Conservation (phyloP, 805 yeast species). For the Metschnikowia continentalis region DNA sequence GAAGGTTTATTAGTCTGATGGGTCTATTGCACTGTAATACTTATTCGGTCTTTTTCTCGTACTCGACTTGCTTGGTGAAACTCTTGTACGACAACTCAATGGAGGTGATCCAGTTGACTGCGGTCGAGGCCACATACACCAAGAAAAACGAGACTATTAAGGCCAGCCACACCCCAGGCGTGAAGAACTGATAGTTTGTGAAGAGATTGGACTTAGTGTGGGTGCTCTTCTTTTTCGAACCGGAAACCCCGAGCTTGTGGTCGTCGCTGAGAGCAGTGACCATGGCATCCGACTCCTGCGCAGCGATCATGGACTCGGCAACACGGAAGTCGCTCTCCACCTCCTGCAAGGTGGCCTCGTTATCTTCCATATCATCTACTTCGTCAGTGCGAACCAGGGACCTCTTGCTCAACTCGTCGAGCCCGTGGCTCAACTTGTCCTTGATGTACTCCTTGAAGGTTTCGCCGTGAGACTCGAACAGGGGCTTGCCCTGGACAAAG, state of each 20-base stretch:
- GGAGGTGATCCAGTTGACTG: conserved; percentile 67
- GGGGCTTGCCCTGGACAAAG: conserved; percentile 31
- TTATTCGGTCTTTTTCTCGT: conserved; percentile 45
- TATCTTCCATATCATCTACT: conserved; percentile 2
- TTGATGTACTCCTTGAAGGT: conserved; percentile 22
- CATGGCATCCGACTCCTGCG: conserved; percentile 22
- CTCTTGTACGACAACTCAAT: conserved; percentile 78
- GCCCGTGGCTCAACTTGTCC: conserved; percentile 22
- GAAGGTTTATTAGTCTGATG: not conserved
- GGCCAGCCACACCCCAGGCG: conserved; percentile 78
- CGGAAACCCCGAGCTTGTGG: not conserved
- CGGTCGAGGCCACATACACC: conserved; percentile 51
- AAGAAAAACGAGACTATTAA: conserved; percentile 62
- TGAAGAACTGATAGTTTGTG: conserved; percentile 63
- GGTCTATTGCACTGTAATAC: not conserved
- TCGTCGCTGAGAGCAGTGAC: conserved; percentile 21
- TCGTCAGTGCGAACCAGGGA: conserved; percentile 7
- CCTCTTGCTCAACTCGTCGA: conserved; percentile 20
- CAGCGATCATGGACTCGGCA: conserved; percentile 30
- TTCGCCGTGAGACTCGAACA: conserved; percentile 21
- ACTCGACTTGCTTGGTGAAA: conserved; percentile 64
- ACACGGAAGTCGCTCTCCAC: conserved; percentile 30
- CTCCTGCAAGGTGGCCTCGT: conserved; percentile 9
- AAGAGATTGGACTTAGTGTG: conserved; percentile 42
- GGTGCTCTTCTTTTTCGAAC: conserved; percentile 5